phyloP scores from a whole-genome alignment of 371 early-diverging fungal genomes.

The Mucor sp. region DNA sequence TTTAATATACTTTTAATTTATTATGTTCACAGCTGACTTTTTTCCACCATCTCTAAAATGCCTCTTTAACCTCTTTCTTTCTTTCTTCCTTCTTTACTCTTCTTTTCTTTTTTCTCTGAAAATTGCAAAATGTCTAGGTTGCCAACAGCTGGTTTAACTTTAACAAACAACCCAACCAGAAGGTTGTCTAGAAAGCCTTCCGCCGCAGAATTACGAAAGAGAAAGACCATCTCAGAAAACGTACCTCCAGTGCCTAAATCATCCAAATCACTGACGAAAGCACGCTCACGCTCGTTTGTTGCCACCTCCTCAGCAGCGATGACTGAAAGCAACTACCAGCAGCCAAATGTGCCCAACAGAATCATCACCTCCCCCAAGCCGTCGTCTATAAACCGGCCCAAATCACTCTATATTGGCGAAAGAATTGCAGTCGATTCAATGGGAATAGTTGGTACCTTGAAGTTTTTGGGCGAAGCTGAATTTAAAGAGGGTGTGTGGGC shows the following conservation, averaged over 20 bases:
- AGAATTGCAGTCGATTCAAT: conserved; percentile 74
- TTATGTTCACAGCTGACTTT: conserved; percentile 1
- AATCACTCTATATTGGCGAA: conserved; percentile 48
- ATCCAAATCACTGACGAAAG: conserved; percentile 17
- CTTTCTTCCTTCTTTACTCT: not conserved
- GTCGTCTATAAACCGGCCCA: not conserved
- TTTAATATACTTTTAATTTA: not conserved
- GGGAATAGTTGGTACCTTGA: conserved; percentile 71
- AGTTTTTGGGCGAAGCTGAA: conserved; percentile 72
- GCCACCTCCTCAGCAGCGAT: not conserved
- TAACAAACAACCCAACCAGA: conserved; percentile 9
- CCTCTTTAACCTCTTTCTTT: not conserved
- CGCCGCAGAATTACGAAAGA: conserved; percentile 18
- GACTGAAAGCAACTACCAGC: not conserved
- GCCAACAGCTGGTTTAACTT: conserved; percentile 16
- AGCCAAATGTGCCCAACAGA: conserved; percentile 5
- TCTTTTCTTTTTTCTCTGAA: conserved; percentile 1
- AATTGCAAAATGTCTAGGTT: conserved; percentile 26
- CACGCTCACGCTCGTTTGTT: conserved; percentile 23
- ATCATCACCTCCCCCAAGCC: conserved; percentile 12
- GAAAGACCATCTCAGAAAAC: conserved; percentile 24
- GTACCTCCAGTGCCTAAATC: conserved; percentile 19
- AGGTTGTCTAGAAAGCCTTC: conserved; percentile 19
- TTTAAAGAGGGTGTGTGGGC: conserved; percentile 79
- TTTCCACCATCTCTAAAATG: not conserved